Evolutionary conservation across 495 filamentous ascomycete species (phyloP).

Genomic region (Bryoglossum gracile): DNA sequence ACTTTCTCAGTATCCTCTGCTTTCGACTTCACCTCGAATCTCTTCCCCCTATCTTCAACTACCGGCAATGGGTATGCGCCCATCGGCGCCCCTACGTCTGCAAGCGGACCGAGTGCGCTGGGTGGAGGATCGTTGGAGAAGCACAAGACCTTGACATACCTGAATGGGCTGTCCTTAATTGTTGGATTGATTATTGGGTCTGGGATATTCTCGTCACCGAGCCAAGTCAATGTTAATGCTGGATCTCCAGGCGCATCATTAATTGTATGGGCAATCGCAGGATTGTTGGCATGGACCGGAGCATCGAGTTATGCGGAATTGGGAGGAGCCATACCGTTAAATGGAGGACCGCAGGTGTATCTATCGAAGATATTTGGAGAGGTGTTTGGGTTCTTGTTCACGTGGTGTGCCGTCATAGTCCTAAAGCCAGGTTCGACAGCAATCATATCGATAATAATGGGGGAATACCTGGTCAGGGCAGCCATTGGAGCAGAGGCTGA

Average conservation of each 20-base stretch:
- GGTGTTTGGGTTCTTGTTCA: constrained; percentile 83
- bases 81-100: constrained; percentile 60
- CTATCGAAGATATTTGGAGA: constrained; percentile 95
- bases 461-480: constrained; percentile 88
- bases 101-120: constrained; percentile 36
- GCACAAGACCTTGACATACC: constrained; percentile 88
- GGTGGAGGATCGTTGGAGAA: constrained; percentile 69
- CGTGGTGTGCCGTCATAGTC: constrained; percentile 91
- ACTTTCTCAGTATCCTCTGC: constrained; percentile 86
- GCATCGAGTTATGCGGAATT: constrained; percentile 94
- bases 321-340: constrained; percentile 90
- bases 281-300: constrained; percentile 90
- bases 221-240: constrained; percentile 86
- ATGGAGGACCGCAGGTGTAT: constrained; percentile 90
- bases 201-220: constrained; percentile 92
- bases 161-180: constrained; percentile 87
- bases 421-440: constrained; percentile 88
- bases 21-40: constrained; percentile 86
- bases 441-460: constrained; percentile 96
- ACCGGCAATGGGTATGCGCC: constrained; percentile 71
- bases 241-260: constrained; percentile 89
- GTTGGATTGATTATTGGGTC: constrained; percentile 95
- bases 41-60: constrained; percentile 89
- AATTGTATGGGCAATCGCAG: constrained; percentile 85
- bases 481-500: constrained; percentile 73